Percentiles rank a stretch among this genome's conserved stretches.
Conservation (phyloP, 1,284 basidiomycete genomes). For the Irpex lacteus region DNA sequence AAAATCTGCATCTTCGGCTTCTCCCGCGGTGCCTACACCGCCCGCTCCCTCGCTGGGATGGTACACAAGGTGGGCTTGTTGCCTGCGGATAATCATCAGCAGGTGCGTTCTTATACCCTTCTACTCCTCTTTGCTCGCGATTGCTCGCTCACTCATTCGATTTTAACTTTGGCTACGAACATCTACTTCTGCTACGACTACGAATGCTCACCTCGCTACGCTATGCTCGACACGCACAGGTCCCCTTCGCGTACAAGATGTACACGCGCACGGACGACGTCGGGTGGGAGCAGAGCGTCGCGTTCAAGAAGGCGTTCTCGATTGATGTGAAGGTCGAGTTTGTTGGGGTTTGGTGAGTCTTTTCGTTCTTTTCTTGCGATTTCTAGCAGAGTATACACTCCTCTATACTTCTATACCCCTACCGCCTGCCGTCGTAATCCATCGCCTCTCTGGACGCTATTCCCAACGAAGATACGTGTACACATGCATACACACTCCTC, state of each 20-base stretch:
- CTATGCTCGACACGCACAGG: not conserved
- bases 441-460: too few relatives aligned
- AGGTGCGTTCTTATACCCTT: constrained; percentile 17
- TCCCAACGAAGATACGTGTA: too few relatives aligned
- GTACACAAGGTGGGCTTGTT: constrained; percentile 28
- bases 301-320: constrained; percentile 38
- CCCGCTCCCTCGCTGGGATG: constrained; percentile 50
- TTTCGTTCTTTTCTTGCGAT: too few relatives aligned
- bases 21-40: constrained; percentile 66
- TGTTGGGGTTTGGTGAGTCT: constrained; percentile 44
- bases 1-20: constrained; percentile 63
- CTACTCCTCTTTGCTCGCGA: too few relatives aligned
- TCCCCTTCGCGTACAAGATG: constrained; percentile 37
- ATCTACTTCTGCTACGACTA: too few relatives aligned
- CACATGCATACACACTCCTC: too few relatives aligned
- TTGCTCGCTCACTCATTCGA: too few relatives aligned
- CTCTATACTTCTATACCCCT: too few relatives aligned
- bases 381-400: too few relatives aligned
- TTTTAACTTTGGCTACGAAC: too few relatives aligned
- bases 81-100: constrained; percentile 29
- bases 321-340: constrained; percentile 42
- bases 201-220: not conserved
- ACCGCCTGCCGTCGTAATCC: too few relatives aligned
- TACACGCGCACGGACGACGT: constrained; percentile 27
- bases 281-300: constrained; percentile 22